Conservation (phyloP, 202 grass and related monocot species). For the Dendrocalamus latiflorus region DNA sequence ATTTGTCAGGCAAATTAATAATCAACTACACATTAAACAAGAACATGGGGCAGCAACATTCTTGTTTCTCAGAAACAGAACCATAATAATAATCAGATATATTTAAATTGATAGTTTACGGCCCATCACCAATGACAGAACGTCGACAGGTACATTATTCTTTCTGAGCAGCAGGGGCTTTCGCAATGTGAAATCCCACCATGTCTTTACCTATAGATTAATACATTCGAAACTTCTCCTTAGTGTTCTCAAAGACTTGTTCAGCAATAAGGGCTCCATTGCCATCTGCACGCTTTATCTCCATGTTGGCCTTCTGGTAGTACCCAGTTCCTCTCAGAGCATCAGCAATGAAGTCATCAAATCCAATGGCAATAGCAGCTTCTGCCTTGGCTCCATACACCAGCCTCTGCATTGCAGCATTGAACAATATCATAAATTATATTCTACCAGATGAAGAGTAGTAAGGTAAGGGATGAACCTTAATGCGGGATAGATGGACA, state of each 20-base stretch:
- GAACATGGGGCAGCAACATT: not conserved
- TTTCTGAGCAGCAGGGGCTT: slow-evolving; percentile 26
- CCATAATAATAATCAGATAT: not conserved
- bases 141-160: slow-evolving; percentile 17
- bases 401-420: too few species aligned
- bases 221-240: slow-evolving; percentile 56
- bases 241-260: slow-evolving; percentile 70
- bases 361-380: too few species aligned
- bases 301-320: slow-evolving; percentile 65
- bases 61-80: not conserved
- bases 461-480: too few species aligned
- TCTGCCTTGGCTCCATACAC: too few species aligned
- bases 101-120: slow-evolving; percentile 12
- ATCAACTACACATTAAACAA: not conserved
- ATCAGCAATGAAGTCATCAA: too few species aligned
- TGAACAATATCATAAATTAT: too few species aligned
- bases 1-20: not conserved
- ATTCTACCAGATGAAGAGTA: too few species aligned
- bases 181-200: slow-evolving; percentile 32
- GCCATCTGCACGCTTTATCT: slow-evolving; percentile 65
- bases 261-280: slow-evolving; percentile 57
- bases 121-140: slow-evolving; percentile 1
- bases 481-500: too few species aligned
- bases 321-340: too few species aligned
- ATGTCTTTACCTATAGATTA: slow-evolving; percentile 26